phyloP scores from a whole-genome alignment of 73 alveolate species.

The Symbiodinium natans region DNA sequence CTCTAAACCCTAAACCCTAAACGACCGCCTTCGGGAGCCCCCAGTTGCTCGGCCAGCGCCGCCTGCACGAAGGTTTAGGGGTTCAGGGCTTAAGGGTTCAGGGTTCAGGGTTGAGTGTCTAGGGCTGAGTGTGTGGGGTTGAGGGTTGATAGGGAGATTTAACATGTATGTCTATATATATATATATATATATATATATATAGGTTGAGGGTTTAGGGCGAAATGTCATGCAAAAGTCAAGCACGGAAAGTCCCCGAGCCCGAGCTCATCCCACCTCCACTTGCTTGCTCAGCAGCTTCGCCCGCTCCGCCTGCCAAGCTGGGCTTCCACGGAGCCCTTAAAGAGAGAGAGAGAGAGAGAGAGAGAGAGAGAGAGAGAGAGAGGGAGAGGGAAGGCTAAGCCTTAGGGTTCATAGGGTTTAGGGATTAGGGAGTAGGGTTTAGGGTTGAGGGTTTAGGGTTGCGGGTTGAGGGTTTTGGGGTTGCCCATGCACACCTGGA shows the following conservation, averaged over 20 bases:
- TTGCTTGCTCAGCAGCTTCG: slow-evolving; percentile 61
- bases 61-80: background rate
- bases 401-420: background rate
- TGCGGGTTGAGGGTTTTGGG: too few relatives aligned
- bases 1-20: too few relatives aligned
- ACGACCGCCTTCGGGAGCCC: slow-evolving; percentile 73
- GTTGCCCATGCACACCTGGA: too few relatives aligned
- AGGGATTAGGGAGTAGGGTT: background rate
- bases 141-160: too few relatives aligned
- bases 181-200: too few relatives aligned
- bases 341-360: background rate
- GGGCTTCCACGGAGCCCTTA: background rate
- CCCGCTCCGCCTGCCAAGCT: slow-evolving; percentile 66
- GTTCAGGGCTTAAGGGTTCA: too few relatives aligned
- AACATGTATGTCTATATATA: too few relatives aligned
- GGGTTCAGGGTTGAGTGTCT: too few relatives aligned
- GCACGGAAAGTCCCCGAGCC: background rate
- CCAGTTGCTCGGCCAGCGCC: slow-evolving; percentile 69
- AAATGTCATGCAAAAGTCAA: too few relatives aligned
- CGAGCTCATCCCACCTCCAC: slow-evolving; percentile 12
- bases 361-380: background rate
- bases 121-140: too few relatives aligned
- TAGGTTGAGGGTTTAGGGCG: too few relatives aligned
- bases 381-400: background rate
- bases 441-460: too few relatives aligned